A percentile compares a stretch with the other conserved stretches of the same genome.
Evolutionary conservation across 140 eudicot species (phyloP).

Genomic region (Erigeron philadelphicus): DNA sequence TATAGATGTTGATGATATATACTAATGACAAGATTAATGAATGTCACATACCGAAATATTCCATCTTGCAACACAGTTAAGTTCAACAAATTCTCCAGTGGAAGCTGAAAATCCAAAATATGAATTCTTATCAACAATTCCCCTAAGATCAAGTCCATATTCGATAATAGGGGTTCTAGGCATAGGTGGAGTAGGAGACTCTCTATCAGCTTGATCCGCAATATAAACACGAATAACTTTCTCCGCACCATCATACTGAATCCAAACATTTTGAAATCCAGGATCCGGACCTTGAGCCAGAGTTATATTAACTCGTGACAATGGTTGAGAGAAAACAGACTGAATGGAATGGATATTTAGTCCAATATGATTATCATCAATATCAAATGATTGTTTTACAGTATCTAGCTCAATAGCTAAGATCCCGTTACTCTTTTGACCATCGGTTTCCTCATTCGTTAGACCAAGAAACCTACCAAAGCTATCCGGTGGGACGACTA

Average conservation of each 20-base stretch:
- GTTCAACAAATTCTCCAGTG: constrained; percentile 40
- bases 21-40: no score
- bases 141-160: constrained; percentile 40
- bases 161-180: constrained; percentile 46
- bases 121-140: constrained; percentile 28
- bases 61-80: constrained; percentile 70
- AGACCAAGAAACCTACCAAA: constrained; percentile 62
- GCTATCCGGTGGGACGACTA: constrained; percentile 37
- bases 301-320: constrained; percentile 30
- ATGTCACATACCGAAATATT: constrained; percentile 37
- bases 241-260: constrained; percentile 46
- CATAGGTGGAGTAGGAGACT: constrained; percentile 36
- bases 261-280: constrained; percentile 53
- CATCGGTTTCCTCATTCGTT: constrained; percentile 53
- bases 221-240: constrained; percentile 44
- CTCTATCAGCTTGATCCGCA: constrained; percentile 25
- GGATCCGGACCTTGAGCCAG: constrained; percentile 31
- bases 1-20: no score
- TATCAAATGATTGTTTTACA: constrained; percentile 45
- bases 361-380: constrained; percentile 62
- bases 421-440: constrained; percentile 31
- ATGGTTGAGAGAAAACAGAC: constrained; percentile 25
- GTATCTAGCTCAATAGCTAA: constrained; percentile 84
- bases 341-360: constrained; percentile 43
- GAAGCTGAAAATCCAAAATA: constrained; percentile 85